phyloP scores from a whole-genome alignment of 305 asterid genomes.

The Fraxinus dipetala region DNA sequence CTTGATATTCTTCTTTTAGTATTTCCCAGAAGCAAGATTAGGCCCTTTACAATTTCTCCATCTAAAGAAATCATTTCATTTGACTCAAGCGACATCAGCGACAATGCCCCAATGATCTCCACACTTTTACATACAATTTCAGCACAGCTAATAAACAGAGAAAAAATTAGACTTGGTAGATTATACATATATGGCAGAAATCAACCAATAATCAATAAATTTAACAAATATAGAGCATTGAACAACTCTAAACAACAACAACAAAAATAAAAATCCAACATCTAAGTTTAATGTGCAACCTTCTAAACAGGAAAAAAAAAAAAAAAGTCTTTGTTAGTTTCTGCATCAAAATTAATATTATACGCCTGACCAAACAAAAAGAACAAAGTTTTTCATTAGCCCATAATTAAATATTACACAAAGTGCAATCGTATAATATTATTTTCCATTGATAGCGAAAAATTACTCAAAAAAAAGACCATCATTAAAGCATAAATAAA shows the following conservation, averaged over 20 bases:
- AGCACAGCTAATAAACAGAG: constrained; percentile 33
- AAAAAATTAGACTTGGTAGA: neutral
- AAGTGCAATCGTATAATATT: neutral
- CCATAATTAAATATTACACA: neutral
- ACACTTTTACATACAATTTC: constrained; percentile 46
- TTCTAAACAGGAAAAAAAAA: neutral
- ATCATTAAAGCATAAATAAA: neutral
- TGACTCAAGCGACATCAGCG: constrained; percentile 53
- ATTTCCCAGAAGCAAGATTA: constrained; percentile 43
- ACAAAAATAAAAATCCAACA: neutral
- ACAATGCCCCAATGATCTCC: constrained; percentile 58
- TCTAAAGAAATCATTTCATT: constrained; percentile 57
- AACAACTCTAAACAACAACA: neutral
- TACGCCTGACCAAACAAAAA: neutral
- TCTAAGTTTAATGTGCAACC: neutral
- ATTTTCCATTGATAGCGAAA: neutral
- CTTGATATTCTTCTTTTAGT: constrained; percentile 34
- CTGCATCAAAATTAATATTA: neutral
- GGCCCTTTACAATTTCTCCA: constrained; percentile 45
- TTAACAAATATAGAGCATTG: neutral
- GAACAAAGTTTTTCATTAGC: neutral
- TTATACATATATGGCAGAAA: neutral
- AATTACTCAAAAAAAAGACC: neutral
- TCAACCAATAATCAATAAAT: neutral
- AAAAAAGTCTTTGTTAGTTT: neutral